A percentile compares a stretch with the other conserved stretches of the same genome.
These are phyloP conservation scores for Combretum micranthum DNA, from an alignment of 345 rosid species.

Conservation along the genomic window DNA sequence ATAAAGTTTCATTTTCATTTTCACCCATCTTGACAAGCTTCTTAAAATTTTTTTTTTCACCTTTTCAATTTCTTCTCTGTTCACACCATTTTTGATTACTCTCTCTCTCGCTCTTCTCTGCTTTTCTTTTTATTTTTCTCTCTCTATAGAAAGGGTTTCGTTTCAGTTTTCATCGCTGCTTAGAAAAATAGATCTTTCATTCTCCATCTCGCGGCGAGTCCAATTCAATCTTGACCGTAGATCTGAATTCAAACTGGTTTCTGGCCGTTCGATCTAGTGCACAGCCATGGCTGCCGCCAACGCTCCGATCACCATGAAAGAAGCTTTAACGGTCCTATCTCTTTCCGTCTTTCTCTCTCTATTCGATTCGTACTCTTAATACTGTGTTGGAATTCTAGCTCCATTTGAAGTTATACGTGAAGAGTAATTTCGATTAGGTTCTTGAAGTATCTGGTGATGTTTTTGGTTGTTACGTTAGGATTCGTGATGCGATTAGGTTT, in stretches of 20 bases:
- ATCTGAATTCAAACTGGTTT: background rate
- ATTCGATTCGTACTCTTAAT: background rate
- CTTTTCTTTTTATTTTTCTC: background rate
- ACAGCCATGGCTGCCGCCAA: slow-evolving; percentile 51
- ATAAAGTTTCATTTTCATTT: too few relatives aligned
- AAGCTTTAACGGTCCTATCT: too few relatives aligned
- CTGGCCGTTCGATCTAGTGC: slow-evolving; percentile 5
- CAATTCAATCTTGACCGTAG: background rate
- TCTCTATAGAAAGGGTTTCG: slow-evolving; percentile 1
- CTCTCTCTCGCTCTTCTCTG: background rate
- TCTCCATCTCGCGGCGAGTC: slow-evolving; percentile 1
- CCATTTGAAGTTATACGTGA: background rate
- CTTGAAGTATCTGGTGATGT: background rate
- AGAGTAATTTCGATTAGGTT: background rate
- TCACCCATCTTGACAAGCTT: too few relatives aligned
- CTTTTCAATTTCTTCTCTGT: too few relatives aligned
- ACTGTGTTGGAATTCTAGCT: background rate
- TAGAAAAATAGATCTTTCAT: slow-evolving; percentile 1
- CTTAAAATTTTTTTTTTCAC: too few relatives aligned
- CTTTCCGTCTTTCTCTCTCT: background rate
- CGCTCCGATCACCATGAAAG: too few relatives aligned
- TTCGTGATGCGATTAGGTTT: background rate
- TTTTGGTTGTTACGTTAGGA: background rate
- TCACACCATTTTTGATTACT: background rate
- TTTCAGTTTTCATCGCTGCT: slow-evolving; percentile 9